Percentiles rank a stretch among this genome's conserved stretches.
These are phyloP conservation scores for Chaetoscypha palmicola DNA, from an alignment of 2,329 filamentous ascomycete genomes.

Conservation along the genomic window DNA sequence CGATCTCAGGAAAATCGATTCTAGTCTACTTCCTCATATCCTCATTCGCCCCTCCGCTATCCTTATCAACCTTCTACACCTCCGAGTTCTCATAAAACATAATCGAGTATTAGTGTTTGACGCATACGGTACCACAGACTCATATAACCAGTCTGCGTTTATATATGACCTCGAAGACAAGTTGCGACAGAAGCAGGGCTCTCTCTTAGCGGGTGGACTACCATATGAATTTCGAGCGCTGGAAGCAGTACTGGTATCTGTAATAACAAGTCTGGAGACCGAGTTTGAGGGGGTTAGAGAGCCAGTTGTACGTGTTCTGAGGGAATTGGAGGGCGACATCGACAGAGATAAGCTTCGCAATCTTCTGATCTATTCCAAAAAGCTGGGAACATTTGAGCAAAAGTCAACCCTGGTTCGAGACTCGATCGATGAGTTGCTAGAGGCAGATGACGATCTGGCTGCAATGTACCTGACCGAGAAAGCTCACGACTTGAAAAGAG, in stretches of 20 bases:
- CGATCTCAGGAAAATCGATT: constrained; percentile 96
- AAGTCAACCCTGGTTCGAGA: constrained; percentile 91
- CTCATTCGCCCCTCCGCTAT: constrained; percentile 89
- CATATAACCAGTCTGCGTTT: constrained; percentile 91
- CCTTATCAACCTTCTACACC: constrained; percentile 89
- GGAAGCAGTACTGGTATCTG: constrained; percentile 89
- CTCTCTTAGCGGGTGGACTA: constrained; percentile 54
- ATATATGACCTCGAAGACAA: constrained; percentile 97
- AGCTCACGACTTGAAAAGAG: constrained; percentile 61
- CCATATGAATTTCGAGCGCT: constrained; percentile 95
- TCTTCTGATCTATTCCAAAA: constrained; percentile 89
- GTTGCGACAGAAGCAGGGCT: constrained; percentile 67
- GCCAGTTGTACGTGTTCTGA: constrained; percentile 80
- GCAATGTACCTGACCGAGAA: constrained; percentile 96
- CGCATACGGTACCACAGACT: constrained; percentile 88
- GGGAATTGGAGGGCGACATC: constrained; percentile 92
- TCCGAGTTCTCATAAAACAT: constrained; percentile 90
- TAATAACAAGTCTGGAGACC: constrained; percentile 83
- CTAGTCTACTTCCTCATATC: constrained; percentile 89
- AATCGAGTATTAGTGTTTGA: constrained; percentile 94
- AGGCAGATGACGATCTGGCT: constrained; percentile 91
- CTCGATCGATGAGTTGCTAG: constrained; percentile 88
- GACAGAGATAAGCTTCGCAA: constrained; percentile 88
- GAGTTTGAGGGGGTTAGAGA: constrained; percentile 93
- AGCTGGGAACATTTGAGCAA: constrained; percentile 93